Conservation (phyloP, 768 basidiomycete genomes). For the Hemileccinum rubropunctum region DNA sequence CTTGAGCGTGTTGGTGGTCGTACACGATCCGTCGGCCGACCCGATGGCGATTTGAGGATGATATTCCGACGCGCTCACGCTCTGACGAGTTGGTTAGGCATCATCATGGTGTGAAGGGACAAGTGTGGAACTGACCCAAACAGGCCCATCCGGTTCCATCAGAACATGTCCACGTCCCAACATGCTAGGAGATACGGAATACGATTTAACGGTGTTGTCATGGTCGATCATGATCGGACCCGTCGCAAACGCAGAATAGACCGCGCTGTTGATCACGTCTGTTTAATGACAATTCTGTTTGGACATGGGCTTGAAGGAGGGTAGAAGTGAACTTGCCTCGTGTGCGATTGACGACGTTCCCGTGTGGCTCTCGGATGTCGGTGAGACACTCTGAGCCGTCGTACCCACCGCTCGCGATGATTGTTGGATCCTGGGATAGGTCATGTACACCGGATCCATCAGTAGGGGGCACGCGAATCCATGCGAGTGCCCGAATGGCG, state of each 20-base stretch:
- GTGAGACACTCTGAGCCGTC: conserved; percentile 76
- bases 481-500: conserved; percentile 71
- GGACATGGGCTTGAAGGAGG: neutral
- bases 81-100: conserved; percentile 41
- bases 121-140: conserved; percentile 64
- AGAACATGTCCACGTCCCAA: conserved; percentile 71
- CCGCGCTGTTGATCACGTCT: conserved; percentile 72
- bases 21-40: conserved; percentile 78
- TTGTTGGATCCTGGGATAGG: conserved; percentile 58
- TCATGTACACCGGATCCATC: conserved; percentile 45
- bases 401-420: conserved; percentile 75
- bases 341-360: conserved; percentile 72
- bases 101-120: neutral
- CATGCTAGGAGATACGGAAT: conserved; percentile 68
- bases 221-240: conserved; percentile 78
- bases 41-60: conserved; percentile 85
- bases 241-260: conserved; percentile 66
- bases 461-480: conserved; percentile 67
- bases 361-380: conserved; percentile 70
- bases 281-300: neutral
- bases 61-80: conserved; percentile 71
- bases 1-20: conserved; percentile 68
- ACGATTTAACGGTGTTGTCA: conserved; percentile 76
- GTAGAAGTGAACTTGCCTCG: conserved; percentile 48
- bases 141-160: conserved; percentile 72